Base-by-base conservation (phyloP, 352 stramenopile genomes). In the Pelagophyceae sp. region DNA sequence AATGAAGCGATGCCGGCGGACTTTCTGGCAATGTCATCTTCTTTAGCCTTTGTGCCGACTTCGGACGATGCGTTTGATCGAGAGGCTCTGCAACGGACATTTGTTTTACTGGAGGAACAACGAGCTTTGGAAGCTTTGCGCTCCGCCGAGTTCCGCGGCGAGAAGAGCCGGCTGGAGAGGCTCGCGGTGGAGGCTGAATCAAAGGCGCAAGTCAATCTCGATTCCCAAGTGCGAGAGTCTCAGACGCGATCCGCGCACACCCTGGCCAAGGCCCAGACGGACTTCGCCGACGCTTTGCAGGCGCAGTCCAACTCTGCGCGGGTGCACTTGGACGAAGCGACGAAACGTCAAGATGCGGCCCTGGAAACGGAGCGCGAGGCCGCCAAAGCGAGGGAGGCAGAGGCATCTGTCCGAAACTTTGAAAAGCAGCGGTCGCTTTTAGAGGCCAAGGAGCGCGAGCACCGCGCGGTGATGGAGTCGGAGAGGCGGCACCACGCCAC, bases 1-100 rank as follows among this genome's bases (percentile, higher is more conserved):
- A 74, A 74, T 37, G 67, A 78, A n/a, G 70, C n/a, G 77, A 80
- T 20, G 71, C 71, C 35, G 77, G 71, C 37, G 71, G 61, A 35
- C 31, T 78, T 5, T 65, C 76, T 15, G 71, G 40, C 63, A 5
- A 11, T 27, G 31, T 5, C 63, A 32, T 2, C 1, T 32, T 38
- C 31, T 5, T 72, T 3, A 50, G 20, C 64, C 3, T n/a, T 72
- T 3, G 64, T 72, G 19, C 19, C 29, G 32, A 11, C 64, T 25
- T 38, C 31, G 64, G 32, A 5, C 31, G 35, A 72, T 19, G 35
- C 64, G 17, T 15, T 35, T 35, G 60, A 67, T 11, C 11, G 17
- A 27, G 25, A 29, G 15, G 37, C 17, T 3, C 32, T 72, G 5
- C 32, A 60, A 19, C 63, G 65, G 31, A 64, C 77, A 29, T 29